These are phyloP conservation scores for Zasmidium citrigriseum DNA, from an alignment of 2,329 filamentous ascomycete species.

Conservation along the genomic window DNA sequence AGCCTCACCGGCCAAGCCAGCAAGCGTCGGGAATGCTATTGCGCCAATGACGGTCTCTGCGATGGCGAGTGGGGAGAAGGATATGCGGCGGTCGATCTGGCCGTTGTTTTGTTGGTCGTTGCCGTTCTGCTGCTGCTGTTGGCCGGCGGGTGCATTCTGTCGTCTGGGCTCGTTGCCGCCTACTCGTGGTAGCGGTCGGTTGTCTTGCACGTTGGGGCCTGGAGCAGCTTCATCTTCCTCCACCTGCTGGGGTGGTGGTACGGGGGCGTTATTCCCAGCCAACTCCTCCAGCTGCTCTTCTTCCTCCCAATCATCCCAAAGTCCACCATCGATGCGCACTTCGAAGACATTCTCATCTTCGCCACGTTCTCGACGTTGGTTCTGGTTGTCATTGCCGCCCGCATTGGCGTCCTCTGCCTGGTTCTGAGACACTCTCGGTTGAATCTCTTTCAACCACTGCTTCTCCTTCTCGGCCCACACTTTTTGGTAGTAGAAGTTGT, in stretches of 20 bases:
- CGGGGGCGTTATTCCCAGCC: slow-evolving; percentile 28
- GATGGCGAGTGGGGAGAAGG: slow-evolving; percentile 56
- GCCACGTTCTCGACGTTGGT: slow-evolving; percentile 14
- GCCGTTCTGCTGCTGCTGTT: slow-evolving; percentile 13
- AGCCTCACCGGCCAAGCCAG: slow-evolving; percentile 74
- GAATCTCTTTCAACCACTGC: slow-evolving; percentile 64
- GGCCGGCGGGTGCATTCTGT: not conserved
- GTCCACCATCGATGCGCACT: slow-evolving; percentile 37
- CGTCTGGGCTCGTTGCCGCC: slow-evolving; percentile 6
- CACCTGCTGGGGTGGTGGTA: slow-evolving; percentile 33
- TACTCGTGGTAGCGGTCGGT: slow-evolving; percentile 11
- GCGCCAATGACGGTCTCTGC: slow-evolving; percentile 66
- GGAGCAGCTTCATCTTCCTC: slow-evolving; percentile 45
- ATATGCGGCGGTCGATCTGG: slow-evolving; percentile 43
- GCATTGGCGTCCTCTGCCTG: slow-evolving; percentile 29
- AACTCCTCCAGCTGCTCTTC: slow-evolving; percentile 38
- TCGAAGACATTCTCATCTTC: slow-evolving; percentile 37
- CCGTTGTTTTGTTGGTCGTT: slow-evolving; percentile 19
- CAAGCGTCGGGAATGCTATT: slow-evolving; percentile 79
- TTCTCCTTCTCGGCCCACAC: slow-evolving; percentile 60
- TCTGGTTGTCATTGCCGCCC: slow-evolving; percentile 15
- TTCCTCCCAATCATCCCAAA: slow-evolving; percentile 44
- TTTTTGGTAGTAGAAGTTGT: slow-evolving; percentile 63
- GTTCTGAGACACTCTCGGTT: slow-evolving; percentile 49
- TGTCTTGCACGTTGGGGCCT: slow-evolving; percentile 15